Evolutionary conservation across 306 rosid genomes (phyloP).

Genomic region (Begonia fuchsioides): DNA sequence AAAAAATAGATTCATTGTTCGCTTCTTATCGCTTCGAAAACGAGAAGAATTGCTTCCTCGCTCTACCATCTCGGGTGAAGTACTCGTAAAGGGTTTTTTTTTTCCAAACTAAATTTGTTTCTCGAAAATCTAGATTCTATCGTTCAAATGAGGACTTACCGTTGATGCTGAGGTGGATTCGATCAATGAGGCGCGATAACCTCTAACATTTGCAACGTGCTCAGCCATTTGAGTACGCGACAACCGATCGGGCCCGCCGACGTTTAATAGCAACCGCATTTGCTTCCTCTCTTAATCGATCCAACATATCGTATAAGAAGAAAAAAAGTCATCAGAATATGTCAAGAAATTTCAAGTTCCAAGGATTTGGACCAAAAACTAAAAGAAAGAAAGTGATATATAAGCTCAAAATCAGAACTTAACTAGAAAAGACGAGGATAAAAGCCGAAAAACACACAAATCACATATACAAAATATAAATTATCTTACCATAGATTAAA

Average conservation of each 20-base stretch:
- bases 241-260: constrained; percentile 73
- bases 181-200: constrained; percentile 47
- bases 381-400: too few species aligned
- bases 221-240: constrained; percentile 87
- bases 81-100: neutral
- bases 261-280: constrained; percentile 56
- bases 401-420: too few species aligned
- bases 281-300: constrained; percentile 38
- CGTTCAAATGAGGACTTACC: constrained; percentile 21
- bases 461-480: too few species aligned
- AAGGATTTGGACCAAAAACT: too few species aligned
- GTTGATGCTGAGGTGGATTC: constrained; percentile 58
- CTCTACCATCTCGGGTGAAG: neutral
- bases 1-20: neutral
- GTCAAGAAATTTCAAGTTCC: too few species aligned
- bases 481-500: too few species aligned
- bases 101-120: neutral
- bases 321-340: too few species aligned
- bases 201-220: constrained; percentile 61
- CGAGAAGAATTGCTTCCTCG: neutral
- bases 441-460: too few species aligned
- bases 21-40: neutral
- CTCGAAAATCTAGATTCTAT: too few species aligned
- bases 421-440: too few species aligned
- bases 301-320: too few species aligned